Evolutionary conservation across 768 basidiomycete species (phyloP), one percentile per base, ranked within the genome.

Genomic region (Tylopilus felleus): DNA sequence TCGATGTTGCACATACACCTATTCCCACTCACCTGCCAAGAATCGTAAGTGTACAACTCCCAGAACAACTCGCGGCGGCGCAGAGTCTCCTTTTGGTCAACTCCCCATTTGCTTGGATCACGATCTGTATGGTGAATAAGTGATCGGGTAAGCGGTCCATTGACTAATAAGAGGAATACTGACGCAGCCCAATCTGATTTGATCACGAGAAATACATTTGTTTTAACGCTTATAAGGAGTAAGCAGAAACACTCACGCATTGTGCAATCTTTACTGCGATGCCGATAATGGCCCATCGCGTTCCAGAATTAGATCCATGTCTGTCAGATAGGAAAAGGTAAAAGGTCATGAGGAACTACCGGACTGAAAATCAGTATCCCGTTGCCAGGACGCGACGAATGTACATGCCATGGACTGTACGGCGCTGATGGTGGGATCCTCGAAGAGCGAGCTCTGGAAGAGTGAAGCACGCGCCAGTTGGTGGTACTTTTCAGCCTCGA

Each of bases 401-500:
- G 45, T 42, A 73, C 82, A 60, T 68, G 83, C 85, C 71, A 87
- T 65, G 29, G 85, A 77, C 64, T 87, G 85, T 29, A 87, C 82
- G 31, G 85, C 82, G 58, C 77, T 80, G 47, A 86, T 74, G 0
- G 85, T 86, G 17, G 85, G 85, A 35, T 83, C 80, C 58, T 87
- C 84, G 57, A 87, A 82, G 44, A 87, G 77, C 1, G 82, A 80
- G 55, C 76, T 75, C 47, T 83, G 78, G 69, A 86, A 86, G 19
- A 87, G 73, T 1, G 85, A 75, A 2, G 85, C 84, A 53, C 82
- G 78, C 4, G 84, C 83, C 17, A 87, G 70, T 52, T 85, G 84
- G 58, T 86, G 79, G 58, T 83, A 87, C 63, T 85, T 85, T 65
- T 86, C 84, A 1, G 85, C 85, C 51, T 88, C 85, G 41, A 85